Evolutionary conservation across 495 filamentous ascomycete species (phyloP), one percentile per base, ranked within the genome.

Genomic region (Aspergillus leporis): DNA sequence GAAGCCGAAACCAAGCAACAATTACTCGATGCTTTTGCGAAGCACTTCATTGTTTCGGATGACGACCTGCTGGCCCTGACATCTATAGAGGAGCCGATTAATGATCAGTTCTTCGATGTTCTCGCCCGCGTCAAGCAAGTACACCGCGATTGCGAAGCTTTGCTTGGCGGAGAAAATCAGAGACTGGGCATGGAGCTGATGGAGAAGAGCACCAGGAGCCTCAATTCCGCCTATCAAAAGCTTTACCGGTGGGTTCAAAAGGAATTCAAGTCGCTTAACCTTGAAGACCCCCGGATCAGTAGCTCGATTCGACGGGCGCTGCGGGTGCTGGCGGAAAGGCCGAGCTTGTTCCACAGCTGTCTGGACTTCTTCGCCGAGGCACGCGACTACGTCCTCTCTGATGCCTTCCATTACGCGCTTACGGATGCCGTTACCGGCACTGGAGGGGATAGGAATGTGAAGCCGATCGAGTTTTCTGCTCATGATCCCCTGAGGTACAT

Each of bases 151-250:
- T 96, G 91, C 66, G 86, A 96, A 63, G 81, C 94, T 14, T 80
- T 99, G 3, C 82, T 99, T 0, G 92, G 93, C 18, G 90, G 89
- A 19, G 93, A 97, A 70, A 90, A 92, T 65, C 92, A 98, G 74
- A 85, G 85, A 43, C 74, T 97, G 10, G 91, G 90, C 4, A 73
- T 91, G 8, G 92, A 98, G 64, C 84, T 98, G 21, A 92, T 98
- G 85, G 94, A 97, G 54, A 84, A 92, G 72, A 91, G 87, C 56
- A 89, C 91, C 13, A 87, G 87, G 55, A 85, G 90, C 40, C 82
- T 99, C n/a, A 94, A 96, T 69, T 82, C 81, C 13, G 93, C 90
- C 13, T 98, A 95, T 67, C 93, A 98, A 71, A 98, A 97, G 70
- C 80, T 98, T 10, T 96, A 93, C 71, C 83, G 87, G 60, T 98